These are phyloP conservation scores for Trichoderma harzianum DNA, from an alignment of 2,329 filamentous ascomycete genomes.

Conservation along the genomic window DNA sequence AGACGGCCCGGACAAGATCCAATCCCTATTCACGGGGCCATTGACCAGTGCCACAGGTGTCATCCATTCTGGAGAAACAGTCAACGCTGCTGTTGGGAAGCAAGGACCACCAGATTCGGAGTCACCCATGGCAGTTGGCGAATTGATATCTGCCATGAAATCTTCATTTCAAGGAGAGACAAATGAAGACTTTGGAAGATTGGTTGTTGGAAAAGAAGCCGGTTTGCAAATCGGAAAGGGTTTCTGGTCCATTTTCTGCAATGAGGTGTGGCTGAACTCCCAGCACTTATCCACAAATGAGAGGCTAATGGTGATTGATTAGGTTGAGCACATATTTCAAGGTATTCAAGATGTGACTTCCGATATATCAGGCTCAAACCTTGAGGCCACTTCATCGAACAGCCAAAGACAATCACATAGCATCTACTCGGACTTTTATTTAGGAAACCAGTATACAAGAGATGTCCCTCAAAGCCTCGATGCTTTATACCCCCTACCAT, in stretches of 20 bases:
- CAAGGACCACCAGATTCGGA: not conserved
- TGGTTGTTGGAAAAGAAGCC: not conserved
- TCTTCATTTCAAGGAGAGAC: not conserved
- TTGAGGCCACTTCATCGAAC: not conserved
- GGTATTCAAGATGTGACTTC: not conserved
- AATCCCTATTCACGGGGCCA: not conserved
- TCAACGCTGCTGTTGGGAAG: not conserved
- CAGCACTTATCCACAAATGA: not conserved
- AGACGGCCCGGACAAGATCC: not conserved
- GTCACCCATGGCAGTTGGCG: not conserved
- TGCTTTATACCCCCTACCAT: not conserved
- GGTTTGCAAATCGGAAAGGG: conserved; percentile 29
- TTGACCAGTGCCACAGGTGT: not conserved
- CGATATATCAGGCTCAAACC: not conserved
- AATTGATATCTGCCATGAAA: not conserved
- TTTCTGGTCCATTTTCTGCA: conserved; percentile 34
- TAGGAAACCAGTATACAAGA: not conserved
- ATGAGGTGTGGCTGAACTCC: conserved; percentile 23
- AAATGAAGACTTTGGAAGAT: conserved; percentile 11
- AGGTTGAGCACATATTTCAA: not conserved
- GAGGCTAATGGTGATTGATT: not conserved
- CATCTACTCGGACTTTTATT: not conserved
- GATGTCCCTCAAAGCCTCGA: not conserved
- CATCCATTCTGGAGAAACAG: not conserved
- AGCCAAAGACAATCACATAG: not conserved